These are phyloP conservation scores for Pseudogymnoascus sp. DNA, from an alignment of 2,329 filamentous ascomycete species.

Conservation along the genomic window DNA sequence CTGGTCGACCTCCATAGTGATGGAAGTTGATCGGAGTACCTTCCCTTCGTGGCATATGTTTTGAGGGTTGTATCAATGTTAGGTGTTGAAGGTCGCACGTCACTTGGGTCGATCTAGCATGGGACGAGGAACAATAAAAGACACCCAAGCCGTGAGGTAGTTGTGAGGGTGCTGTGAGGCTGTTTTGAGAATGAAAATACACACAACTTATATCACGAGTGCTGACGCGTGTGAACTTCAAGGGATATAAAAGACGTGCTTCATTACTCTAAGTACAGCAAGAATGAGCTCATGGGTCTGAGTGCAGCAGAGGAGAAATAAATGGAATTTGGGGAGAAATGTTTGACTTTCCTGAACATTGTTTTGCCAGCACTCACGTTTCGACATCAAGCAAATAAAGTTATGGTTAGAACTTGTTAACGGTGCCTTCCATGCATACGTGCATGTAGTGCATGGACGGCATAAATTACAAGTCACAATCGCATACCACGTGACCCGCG, in stretches of 20 bases:
- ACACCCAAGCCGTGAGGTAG: neutral
- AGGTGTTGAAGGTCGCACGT: neutral
- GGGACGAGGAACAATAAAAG: neutral
- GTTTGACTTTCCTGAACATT: constrained; percentile 1
- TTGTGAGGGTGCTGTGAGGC: neutral
- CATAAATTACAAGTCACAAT: neutral
- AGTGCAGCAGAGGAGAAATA: neutral
- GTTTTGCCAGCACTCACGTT: neutral
- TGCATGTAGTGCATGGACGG: neutral
- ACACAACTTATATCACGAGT: neutral
- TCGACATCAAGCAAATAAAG: neutral
- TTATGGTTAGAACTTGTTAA: neutral
- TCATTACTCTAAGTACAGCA: neutral
- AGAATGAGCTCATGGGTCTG: neutral
- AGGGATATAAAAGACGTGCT: neutral
- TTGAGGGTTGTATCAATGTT: neutral
- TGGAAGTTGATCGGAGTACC: neutral
- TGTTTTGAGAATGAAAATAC: neutral
- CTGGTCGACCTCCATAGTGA: constrained; percentile 48
- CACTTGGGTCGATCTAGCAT: neutral
- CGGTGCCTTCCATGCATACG: neutral
- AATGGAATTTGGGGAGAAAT: neutral
- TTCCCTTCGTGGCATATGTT: constrained; percentile 1
- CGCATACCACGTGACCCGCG: neutral
- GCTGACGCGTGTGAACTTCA: neutral